These are phyloP conservation scores for Penicillium sp. DNA, from an alignment of 2,329 filamentous ascomycete genomes.

Conservation along the genomic window DNA sequence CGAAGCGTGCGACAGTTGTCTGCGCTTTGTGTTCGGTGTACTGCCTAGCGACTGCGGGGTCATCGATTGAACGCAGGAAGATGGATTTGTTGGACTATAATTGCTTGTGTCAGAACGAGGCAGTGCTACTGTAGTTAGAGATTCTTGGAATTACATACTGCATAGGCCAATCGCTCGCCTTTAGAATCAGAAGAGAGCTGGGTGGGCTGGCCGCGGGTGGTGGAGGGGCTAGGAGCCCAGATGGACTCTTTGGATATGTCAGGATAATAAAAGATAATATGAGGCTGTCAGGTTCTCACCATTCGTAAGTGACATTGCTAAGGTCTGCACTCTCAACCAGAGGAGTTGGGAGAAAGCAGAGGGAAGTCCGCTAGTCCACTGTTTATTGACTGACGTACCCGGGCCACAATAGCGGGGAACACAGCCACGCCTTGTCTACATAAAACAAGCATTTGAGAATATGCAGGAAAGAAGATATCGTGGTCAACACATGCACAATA, in stretches of 20 bases:
- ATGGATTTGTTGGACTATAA: slow-evolving; percentile 90
- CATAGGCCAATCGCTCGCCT: slow-evolving; percentile 89
- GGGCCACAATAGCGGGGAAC: slow-evolving; percentile 18
- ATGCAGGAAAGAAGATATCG: neutral
- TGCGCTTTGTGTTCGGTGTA: slow-evolving; percentile 87
- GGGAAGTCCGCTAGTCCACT: slow-evolving; percentile 1
- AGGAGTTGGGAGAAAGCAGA: slow-evolving; percentile 3
- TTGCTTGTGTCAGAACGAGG: slow-evolving; percentile 2
- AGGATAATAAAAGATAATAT: slow-evolving; percentile 8
- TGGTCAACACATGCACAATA: neutral
- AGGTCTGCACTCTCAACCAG: slow-evolving; percentile 10
- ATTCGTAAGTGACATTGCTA: slow-evolving; percentile 47
- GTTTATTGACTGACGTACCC: slow-evolving; percentile 26
- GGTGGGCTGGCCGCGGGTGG: slow-evolving; percentile 81
- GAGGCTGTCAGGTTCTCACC: slow-evolving; percentile 30
- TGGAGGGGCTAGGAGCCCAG: slow-evolving; percentile 81
- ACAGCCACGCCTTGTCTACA: slow-evolving; percentile 6
- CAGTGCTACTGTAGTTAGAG: neutral
- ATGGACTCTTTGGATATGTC: slow-evolving; percentile 59
- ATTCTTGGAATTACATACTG: slow-evolving; percentile 57
- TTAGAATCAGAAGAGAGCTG: slow-evolving; percentile 85
- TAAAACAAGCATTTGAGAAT: neutral
- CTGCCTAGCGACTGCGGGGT: slow-evolving; percentile 79
- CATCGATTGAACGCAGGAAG: slow-evolving; percentile 91
- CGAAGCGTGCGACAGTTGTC: slow-evolving; percentile 90